These are phyloP conservation scores for Hapsidospora chrysogenum DNA, from an alignment of 495 filamentous ascomycete species.

Conservation along the genomic window DNA sequence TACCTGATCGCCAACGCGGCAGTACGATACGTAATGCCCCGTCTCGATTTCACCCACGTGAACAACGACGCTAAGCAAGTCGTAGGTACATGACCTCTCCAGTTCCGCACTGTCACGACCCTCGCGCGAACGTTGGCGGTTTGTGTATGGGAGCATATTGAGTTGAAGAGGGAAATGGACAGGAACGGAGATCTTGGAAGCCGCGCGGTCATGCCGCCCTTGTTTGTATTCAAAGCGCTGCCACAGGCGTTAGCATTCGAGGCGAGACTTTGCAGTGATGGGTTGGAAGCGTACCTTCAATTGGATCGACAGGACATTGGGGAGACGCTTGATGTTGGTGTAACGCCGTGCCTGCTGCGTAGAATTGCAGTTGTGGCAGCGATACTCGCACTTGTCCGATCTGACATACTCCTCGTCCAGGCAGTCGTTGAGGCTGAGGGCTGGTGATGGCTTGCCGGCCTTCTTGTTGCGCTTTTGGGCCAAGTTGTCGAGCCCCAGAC, in stretches of 20 bases:
- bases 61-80: conserved; percentile 69
- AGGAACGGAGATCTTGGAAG: conserved; percentile 63
- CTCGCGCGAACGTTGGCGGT: conserved; percentile 28
- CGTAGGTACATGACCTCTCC: conserved; percentile 48
- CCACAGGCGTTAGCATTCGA: not conserved
- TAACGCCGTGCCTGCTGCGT: conserved; percentile 63
- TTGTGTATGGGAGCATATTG: conserved; percentile 78
- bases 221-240: conserved; percentile 68
- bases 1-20: conserved; percentile 59
- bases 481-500: conserved; percentile 55
- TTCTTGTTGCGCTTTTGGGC: conserved; percentile 33
- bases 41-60: conserved; percentile 79
- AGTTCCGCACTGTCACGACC: conserved; percentile 27
- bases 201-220: conserved; percentile 36
- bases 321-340: conserved; percentile 59
- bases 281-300: conserved; percentile 48
- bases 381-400: conserved; percentile 59
- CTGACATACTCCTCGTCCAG: conserved; percentile 69
- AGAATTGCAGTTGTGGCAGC: conserved; percentile 58
- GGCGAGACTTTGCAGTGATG: not conserved
- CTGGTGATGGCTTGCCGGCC: conserved; percentile 10
- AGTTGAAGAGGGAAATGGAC: conserved; percentile 74
- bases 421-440: conserved; percentile 53
- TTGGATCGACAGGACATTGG: conserved; percentile 79
- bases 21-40: conserved; percentile 80